A percentile compares a stretch with the other conserved stretches of the same genome.
Conservation (phyloP, 306 rosid genomes). For the Crotalaria pallida region DNA sequence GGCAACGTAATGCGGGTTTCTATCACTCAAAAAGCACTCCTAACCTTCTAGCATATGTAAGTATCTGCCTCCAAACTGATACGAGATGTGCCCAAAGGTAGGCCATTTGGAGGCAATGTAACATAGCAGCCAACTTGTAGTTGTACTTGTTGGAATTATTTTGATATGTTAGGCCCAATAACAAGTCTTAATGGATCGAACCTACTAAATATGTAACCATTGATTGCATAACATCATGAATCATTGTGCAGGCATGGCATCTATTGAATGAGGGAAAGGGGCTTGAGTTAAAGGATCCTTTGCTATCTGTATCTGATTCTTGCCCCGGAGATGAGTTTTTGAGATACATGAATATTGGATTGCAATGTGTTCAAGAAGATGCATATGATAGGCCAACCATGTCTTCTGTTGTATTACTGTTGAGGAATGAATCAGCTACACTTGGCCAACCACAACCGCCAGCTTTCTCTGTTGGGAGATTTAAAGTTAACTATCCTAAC, state of each 20-base stretch:
- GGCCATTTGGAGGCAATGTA: too few relatives aligned
- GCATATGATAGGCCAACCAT: constrained; percentile 49
- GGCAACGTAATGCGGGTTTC: constrained; percentile 26
- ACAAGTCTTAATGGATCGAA: too few relatives aligned
- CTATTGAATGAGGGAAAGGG: too few relatives aligned
- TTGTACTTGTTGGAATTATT: too few relatives aligned
- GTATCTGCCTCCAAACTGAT: too few relatives aligned
- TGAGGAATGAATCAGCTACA: constrained; percentile 25
- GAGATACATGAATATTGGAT: constrained; percentile 32
- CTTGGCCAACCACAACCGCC: constrained; percentile 30
- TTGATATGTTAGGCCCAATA: too few relatives aligned
- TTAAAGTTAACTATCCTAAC: neutral
- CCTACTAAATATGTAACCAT: constrained; percentile 37
- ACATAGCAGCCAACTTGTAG: too few relatives aligned
- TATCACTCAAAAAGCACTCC: constrained; percentile 26
- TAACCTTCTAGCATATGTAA: constrained; percentile 37
- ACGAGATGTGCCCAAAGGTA: too few relatives aligned
- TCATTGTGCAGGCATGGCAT: too few relatives aligned
- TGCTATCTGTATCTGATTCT: too few relatives aligned
- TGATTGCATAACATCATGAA: too few relatives aligned
- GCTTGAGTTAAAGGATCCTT: too few relatives aligned
- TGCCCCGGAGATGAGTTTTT: neutral
- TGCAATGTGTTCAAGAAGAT: constrained; percentile 49
- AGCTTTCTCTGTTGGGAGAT: constrained; percentile 34
- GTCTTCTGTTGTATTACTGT: constrained; percentile 37